Conservation (phyloP, 1,284 basidiomycete species). For the Sporisorium reilianum region DNA sequence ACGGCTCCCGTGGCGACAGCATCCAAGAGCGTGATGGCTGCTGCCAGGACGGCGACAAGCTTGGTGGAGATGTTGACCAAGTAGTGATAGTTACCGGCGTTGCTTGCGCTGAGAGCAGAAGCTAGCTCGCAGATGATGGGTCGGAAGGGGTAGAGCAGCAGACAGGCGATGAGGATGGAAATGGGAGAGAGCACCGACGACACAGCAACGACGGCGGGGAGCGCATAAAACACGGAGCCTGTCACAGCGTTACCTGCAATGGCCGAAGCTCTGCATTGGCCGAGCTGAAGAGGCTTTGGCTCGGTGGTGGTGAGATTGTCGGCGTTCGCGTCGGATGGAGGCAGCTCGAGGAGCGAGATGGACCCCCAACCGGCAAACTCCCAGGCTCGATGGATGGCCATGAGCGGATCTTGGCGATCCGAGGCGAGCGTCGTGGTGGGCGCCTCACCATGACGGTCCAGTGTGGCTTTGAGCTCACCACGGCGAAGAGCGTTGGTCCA, state of each 20-base stretch:
- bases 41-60: slow-evolving; percentile 49
- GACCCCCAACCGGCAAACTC: slow-evolving; percentile 63
- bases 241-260: slow-evolving; percentile 61
- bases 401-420: slow-evolving; percentile 43
- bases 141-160: slow-evolving; percentile 55
- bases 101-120: slow-evolving; percentile 42
- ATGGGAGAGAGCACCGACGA: slow-evolving; percentile 54
- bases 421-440: slow-evolving; percentile 30
- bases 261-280: slow-evolving; percentile 52
- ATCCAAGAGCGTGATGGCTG: slow-evolving; percentile 54
- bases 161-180: slow-evolving; percentile 52
- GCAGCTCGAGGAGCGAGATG: slow-evolving; percentile 58
- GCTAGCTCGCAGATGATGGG: slow-evolving; percentile 57
- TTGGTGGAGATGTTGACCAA: slow-evolving; percentile 50
- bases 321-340: not conserved
- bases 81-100: slow-evolving; percentile 56
- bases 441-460: not conserved
- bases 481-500: slow-evolving; percentile 33
- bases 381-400: slow-evolving; percentile 49
- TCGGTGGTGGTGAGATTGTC: not conserved
- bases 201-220: slow-evolving; percentile 54
- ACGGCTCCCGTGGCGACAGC: slow-evolving; percentile 58
- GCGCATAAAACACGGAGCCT: slow-evolving; percentile 57
- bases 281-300: slow-evolving; percentile 26
- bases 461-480: slow-evolving; percentile 32